Base-by-base conservation (phyloP, 768 basidiomycete genomes). In the Boletus sp. region DNA sequence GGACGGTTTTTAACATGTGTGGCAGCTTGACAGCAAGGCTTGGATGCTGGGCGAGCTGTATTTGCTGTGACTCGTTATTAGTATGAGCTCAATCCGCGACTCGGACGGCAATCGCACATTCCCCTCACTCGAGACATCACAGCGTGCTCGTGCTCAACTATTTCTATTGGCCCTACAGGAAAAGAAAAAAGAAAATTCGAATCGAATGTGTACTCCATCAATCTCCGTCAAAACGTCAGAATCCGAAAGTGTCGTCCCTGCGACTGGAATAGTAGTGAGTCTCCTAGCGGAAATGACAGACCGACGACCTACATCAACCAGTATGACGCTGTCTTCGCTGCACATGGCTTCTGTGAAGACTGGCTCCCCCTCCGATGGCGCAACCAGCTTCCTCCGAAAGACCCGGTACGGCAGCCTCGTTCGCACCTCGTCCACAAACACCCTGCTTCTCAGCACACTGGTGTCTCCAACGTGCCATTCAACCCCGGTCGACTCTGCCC, bases 251-350 rank as follows among this genome's bases (percentile, higher is more conserved):
- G 36, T 28, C 71, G 69, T 14, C 24, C 42, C 6, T 58, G 57
- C 20, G 67, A 50, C 70, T 73, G 52, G 15, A n/a, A 46, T 4
- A 1, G 6, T 14, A 17, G 11, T 24, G 15, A 20, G 4, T 9
- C 35, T 20, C 28, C 14, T 12, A 40, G 24, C 40, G 45, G 52
- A 50, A 39, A 50, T 14, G 17, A 32, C 33, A 14, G 28, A 37
- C 29, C 24, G n/a, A 24, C 36, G 11, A 61, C 72, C 47, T 15
- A 81, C 78, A 64, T 81, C 75, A 39, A 85, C 80, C 4, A 83
- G 68, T 48, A 87, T 69, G 8, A 86, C 59, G 56, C 71, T 74
- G 67, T 86, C 84, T 66, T 84, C 83, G 59, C 76, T 79, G 71
- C 84, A 80, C 78, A 87, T 79, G 8, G 74, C 76, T 35, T 68